These are phyloP conservation scores for Xylaria polymorpha DNA, from an alignment of 2,329 filamentous ascomycete genomes.

Conservation along the genomic window DNA sequence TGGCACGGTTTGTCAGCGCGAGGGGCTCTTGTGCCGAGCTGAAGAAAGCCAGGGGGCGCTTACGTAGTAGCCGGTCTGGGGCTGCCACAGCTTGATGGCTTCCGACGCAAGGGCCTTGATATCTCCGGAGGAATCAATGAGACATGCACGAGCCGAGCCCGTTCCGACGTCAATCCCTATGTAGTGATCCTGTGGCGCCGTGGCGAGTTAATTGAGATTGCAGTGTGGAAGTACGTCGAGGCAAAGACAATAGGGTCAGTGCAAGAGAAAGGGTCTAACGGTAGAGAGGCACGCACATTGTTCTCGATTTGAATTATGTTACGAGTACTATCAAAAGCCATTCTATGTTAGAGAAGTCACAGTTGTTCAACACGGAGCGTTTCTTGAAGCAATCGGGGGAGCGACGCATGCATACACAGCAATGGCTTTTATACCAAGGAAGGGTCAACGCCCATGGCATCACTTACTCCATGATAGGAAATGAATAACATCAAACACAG, in stretches of 20 bases:
- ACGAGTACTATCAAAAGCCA: conserved; percentile 45
- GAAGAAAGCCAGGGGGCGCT: conserved; percentile 42
- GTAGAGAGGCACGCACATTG: conserved; percentile 44
- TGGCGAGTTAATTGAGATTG: conserved; percentile 41
- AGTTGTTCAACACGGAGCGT: conserved; percentile 8
- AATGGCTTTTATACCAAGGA: conserved; percentile 17
- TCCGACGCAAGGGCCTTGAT: conserved; percentile 81
- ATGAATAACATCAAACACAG: conserved; percentile 25
- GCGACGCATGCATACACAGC: not conserved
- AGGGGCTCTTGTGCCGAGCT: not conserved
- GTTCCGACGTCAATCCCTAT: conserved; percentile 97
- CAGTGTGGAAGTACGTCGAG: not conserved
- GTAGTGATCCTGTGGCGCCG: conserved; percentile 63
- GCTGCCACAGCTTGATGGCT: conserved; percentile 84
- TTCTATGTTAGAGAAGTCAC: conserved; percentile 35
- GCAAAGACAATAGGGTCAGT: not conserved
- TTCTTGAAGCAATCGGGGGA: not conserved
- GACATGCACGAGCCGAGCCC: conserved; percentile 92
- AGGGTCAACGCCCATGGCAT: conserved; percentile 14
- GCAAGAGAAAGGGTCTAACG: not conserved
- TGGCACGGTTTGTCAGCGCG: conserved; percentile 38
- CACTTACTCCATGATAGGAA: conserved; percentile 43
- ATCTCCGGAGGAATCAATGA: conserved; percentile 91
- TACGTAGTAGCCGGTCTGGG: conserved; percentile 79
- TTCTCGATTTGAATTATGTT: conserved; percentile 51